phyloP scores from a whole-genome alignment of 768 basidiomycete species.

The Myochromella boudieri region DNA sequence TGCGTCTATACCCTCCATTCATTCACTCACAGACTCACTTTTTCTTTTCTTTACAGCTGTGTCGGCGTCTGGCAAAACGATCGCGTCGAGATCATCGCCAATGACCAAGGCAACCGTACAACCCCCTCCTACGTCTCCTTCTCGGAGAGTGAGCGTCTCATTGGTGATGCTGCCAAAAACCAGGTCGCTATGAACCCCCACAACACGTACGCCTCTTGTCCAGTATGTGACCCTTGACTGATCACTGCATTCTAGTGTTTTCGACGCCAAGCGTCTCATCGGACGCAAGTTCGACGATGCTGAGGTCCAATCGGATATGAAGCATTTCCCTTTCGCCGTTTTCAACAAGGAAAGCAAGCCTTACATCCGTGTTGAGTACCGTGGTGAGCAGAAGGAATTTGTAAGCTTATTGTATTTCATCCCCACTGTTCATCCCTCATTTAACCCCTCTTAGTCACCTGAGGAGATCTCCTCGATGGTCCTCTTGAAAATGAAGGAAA shows the following conservation, averaged over 20 bases:
- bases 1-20: slow-evolving; percentile 35
- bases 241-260: slow-evolving; percentile 58
- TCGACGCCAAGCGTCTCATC: slow-evolving; percentile 98
- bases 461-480: slow-evolving; percentile 99
- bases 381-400: slow-evolving; percentile 92
- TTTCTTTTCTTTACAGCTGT: slow-evolving; percentile 55
- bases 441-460: slow-evolving; percentile 61
- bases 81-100: slow-evolving; percentile 97
- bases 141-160: slow-evolving; percentile 93
- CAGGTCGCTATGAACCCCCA: slow-evolving; percentile 98
- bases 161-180: slow-evolving; percentile 99
- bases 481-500: slow-evolving; percentile 97
- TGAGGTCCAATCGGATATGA: slow-evolving; percentile 81
- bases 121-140: slow-evolving; percentile 97
- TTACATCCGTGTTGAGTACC: slow-evolving; percentile 86
- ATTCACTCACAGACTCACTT: slow-evolving; percentile 8
- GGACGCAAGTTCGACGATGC: slow-evolving; percentile 86
- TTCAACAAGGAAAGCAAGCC: slow-evolving; percentile 87
- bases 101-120: slow-evolving; percentile 93
- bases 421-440: slow-evolving; percentile 21
- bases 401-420: slow-evolving; percentile 44
- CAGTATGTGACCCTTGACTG: slow-evolving; percentile 1
- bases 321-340: slow-evolving; percentile 95
- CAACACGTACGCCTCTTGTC: slow-evolving; percentile 60
- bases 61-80: slow-evolving; percentile 99